Conservation (phyloP, 257 asterid genomes). For the Cruciata laevipes region DNA sequence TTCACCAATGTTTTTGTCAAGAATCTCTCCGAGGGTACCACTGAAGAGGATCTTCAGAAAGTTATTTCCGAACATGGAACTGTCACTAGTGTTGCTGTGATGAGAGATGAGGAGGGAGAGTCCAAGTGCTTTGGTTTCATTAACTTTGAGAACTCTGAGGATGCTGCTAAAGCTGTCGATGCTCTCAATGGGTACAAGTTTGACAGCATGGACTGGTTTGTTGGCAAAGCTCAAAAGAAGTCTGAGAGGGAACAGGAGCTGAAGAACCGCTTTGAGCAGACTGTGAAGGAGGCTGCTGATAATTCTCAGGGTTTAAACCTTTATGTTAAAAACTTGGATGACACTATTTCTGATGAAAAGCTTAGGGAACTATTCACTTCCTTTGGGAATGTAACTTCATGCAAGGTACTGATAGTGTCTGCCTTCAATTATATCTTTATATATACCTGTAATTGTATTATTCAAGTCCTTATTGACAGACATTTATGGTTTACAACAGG, state of each 20-base stretch:
- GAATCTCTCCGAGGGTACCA: slow-evolving; percentile 66
- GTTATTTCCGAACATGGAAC: slow-evolving; percentile 66
- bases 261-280: too few relatives aligned
- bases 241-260: too few relatives aligned
- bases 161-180: too few relatives aligned
- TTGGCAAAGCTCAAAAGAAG: too few relatives aligned
- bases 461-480: neutral
- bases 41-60: slow-evolving; percentile 62
- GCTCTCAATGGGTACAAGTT: too few relatives aligned
- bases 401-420: slow-evolving; percentile 52
- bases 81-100: slow-evolving; percentile 62
- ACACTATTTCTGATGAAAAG: too few relatives aligned
- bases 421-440: slow-evolving; percentile 1
- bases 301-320: too few relatives aligned
- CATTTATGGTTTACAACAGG: slow-evolving; percentile 37
- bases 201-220: too few relatives aligned
- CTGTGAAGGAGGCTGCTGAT: too few relatives aligned
- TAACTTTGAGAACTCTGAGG: slow-evolving; percentile 75
- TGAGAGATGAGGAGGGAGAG: slow-evolving; percentile 82
- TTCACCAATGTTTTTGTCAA: slow-evolving; percentile 83
- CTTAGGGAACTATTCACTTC: too few relatives aligned
- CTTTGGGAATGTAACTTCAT: too few relatives aligned
- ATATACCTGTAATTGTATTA: neutral
- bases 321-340: too few relatives aligned
- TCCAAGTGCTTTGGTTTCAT: slow-evolving; percentile 88